A percentile compares a stretch with the other conserved stretches of the same genome.
Conservation (phyloP, 148 eudicot species). For the Rhododendron vialii region DNA sequence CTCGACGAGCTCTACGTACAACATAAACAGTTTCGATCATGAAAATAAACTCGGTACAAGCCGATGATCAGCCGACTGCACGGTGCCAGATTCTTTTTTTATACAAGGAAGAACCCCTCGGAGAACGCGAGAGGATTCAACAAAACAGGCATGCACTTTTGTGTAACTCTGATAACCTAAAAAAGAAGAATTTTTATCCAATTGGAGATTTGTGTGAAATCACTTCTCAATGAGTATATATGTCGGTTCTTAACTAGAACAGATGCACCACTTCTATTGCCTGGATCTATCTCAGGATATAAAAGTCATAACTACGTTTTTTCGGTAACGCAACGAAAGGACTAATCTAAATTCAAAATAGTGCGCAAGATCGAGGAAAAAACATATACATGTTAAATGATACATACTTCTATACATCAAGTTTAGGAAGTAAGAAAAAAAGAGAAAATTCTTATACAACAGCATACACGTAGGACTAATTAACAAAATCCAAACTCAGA, state of each 20-base stretch:
- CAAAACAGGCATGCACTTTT: too few species aligned
- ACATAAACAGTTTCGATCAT: too few species aligned
- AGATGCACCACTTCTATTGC: not conserved
- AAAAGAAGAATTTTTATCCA: not conserved
- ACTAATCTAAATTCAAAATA: not conserved
- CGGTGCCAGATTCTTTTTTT: too few species aligned
- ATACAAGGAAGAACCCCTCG: too few species aligned
- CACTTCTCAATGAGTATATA: not conserved
- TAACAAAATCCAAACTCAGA: not conserved
- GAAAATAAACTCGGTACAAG: too few species aligned
- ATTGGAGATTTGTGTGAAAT: too few species aligned
- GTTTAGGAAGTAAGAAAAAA: not conserved
- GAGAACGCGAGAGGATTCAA: too few species aligned
- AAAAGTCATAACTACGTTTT: not conserved
- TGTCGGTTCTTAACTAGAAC: not conserved
- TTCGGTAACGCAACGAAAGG: not conserved
- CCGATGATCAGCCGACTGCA: too few species aligned
- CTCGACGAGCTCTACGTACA: too few species aligned
- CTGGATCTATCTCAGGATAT: not conserved
- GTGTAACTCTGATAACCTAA: too few species aligned
- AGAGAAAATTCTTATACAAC: not conserved
- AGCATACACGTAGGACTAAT: not conserved
- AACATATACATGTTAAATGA: not conserved
- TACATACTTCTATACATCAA: not conserved
- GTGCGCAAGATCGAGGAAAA: not conserved